Evolutionary conservation across 2,329 filamentous ascomycete genomes (phyloP), one percentile per base, ranked within the genome.

Genomic region (Monilinia polystroma): DNA sequence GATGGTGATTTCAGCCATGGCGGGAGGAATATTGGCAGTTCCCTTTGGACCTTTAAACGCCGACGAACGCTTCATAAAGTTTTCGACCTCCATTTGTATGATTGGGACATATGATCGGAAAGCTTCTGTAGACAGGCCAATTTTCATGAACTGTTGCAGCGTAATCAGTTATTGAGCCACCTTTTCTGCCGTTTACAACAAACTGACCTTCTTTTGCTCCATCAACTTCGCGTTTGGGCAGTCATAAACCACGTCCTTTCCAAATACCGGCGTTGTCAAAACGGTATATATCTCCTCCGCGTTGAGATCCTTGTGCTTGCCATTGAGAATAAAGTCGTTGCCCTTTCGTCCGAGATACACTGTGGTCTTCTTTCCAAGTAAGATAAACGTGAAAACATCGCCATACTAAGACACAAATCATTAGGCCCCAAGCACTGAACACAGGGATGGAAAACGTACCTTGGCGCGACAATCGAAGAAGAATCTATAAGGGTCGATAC

Each of bases 291-390:
- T 91, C 75, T 97, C 92, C 79, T 96, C 93, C 47, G 93, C 93
- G 76, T 90, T 93, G 74, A 96, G 89, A 75, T 96, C 92, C 80
- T 90, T 92, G 74, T 92, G 84, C 81, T 95, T 96, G 76, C 91
- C 92, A 77, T 96, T 96, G 72, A 96, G 83, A 72, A 96, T 93
- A 78, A 96, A 96, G 72, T 96, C 91, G 78, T 96, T 96, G 72
- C 92, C 92, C 72, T 88, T 85, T 47, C 90, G 88, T 66, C 93
- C 92, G 68, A 96, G 81, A 72, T 88, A 93, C 54, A 96, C 92
- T 4, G 93, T 96, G 57, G 91, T 95, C 80, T 92, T 94, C 83
- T 90, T 93, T 73, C 93, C 92, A 64, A 96, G 87, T 60, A 96
- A 85, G 68, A 96, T 81, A 75, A 96, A 96, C 23, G 93, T 96